Conservation (phyloP, 2,329 filamentous ascomycete species). For the Paracamarosporium sp. region DNA sequence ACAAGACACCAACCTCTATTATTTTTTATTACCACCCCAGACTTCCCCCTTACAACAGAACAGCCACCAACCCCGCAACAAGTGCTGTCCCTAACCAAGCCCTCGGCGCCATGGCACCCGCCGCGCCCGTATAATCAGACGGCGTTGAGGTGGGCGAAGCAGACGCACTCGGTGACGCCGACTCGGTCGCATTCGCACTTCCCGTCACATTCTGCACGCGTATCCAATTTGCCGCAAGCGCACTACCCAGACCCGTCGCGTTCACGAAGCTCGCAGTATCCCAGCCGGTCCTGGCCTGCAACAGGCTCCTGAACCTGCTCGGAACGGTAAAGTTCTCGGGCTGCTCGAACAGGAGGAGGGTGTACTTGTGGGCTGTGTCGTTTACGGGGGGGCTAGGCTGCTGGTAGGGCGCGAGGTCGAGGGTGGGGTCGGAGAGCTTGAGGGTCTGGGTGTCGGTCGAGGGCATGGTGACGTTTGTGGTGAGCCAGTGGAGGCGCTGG, state of each 20-base stretch:
- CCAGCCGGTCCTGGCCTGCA: constrained; percentile 38
- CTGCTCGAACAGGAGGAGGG: constrained; percentile 34
- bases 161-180: constrained; percentile 21
- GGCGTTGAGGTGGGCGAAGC: constrained; percentile 1
- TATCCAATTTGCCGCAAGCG: constrained; percentile 50
- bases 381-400: constrained; percentile 37
- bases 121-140: constrained; percentile 22
- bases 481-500: constrained; percentile 42
- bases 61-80: constrained; percentile 25
- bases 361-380: constrained; percentile 39
- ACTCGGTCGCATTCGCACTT: constrained; percentile 23
- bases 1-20: not conserved
- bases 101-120: constrained; percentile 17
- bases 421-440: constrained; percentile 11
- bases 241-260: constrained; percentile 33
- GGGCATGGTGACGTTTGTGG: constrained; percentile 29
- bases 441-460: constrained; percentile 15
- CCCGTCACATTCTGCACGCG: constrained; percentile 40
- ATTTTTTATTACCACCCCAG: too few relatives aligned
- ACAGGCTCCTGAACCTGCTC: constrained; percentile 31
- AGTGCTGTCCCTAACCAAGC: constrained; percentile 19
- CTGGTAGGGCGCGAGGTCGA: constrained; percentile 27
- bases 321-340: constrained; percentile 36
- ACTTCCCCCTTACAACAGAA: not conserved
- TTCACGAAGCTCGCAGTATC: constrained; percentile 43